Evolutionary conservation across 2,329 filamentous ascomycete species (phyloP), one percentile per base, ranked within the genome.

Genomic region (Colletotrichum phormii): DNA sequence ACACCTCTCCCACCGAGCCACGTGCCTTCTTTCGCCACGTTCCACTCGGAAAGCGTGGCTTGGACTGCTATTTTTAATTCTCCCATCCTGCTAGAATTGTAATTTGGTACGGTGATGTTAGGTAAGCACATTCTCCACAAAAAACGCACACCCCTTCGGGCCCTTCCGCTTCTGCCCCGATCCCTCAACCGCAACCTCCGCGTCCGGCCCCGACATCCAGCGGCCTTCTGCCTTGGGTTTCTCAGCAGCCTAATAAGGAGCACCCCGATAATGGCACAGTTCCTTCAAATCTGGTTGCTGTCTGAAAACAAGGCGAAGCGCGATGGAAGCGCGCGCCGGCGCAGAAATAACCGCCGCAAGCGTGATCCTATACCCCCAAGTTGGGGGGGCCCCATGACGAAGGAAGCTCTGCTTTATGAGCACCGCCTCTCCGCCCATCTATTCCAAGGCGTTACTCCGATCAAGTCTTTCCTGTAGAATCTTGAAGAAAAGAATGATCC

Each of bases 371-470:
- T 5, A 4, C 26, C 18, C 37, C 18, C 37, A 22, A 49, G 22
- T 49, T 13, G 11, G 37, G 13, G 8, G n/a, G 22, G 2, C 59
- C 33, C 37, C 11, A 65, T 29, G 29, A 11, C 6, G 51, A 46
- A 24, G 51, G 49, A 71, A 71, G 63, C 33, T 29, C 18, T 49
- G 42, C 42, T 18, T 49, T 46, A 46, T 22, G 35, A 54, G 57
- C 68, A 49, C 33, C 35, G 68, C 69, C 69, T 53, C 58, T 35
- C 37, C 51, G 58, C 35, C 58, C 31, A 53, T 54, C 51, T 67
- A 51, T 62, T 59, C 26, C 24, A 53, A 37, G 51, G 31, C 6
- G 13, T 22, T 3, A 3, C 18, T 12, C 3, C 15, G 9, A 3
- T 2, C 12, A 7, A 8, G 5, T 24, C 7, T 7, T 35, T 4